Conservation (phyloP, 2,329 filamentous ascomycete species). For the Sporothrix brasiliensis region DNA sequence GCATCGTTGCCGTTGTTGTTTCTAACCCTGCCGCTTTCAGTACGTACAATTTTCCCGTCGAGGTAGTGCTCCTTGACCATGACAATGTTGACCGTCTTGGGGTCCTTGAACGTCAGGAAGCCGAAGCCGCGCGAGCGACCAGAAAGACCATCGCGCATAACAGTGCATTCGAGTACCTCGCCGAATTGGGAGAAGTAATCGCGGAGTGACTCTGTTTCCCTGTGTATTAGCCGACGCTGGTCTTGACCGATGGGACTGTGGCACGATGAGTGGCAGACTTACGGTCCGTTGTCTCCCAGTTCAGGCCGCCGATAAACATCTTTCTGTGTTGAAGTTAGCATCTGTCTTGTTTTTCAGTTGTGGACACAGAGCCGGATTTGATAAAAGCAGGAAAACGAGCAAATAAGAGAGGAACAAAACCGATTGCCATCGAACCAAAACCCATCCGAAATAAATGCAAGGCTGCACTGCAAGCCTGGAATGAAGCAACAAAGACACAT, state of each 20-base stretch:
- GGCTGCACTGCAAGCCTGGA: slow-evolving; percentile 10
- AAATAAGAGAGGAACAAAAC: not conserved
- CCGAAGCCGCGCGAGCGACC: slow-evolving; percentile 94
- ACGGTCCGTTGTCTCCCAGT: slow-evolving; percentile 86
- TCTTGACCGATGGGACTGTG: too few species aligned
- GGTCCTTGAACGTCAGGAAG: slow-evolving; percentile 96
- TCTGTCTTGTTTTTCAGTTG: not conserved
- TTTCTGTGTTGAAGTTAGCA: slow-evolving; percentile 62
- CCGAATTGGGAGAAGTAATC: slow-evolving; percentile 98
- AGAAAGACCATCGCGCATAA: slow-evolving; percentile 96
- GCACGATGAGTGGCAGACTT: slow-evolving; percentile 8
- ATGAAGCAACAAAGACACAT: not conserved
- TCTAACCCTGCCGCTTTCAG: not conserved
- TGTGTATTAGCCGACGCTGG: not conserved
- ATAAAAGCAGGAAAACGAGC: not conserved
- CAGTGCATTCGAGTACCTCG: slow-evolving; percentile 95
- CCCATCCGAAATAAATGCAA: not conserved
- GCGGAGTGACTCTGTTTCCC: slow-evolving; percentile 79
- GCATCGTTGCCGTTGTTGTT: not conserved
- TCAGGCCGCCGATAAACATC: slow-evolving; percentile 99
- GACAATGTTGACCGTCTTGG: slow-evolving; percentile 96
- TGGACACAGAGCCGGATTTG: not conserved
- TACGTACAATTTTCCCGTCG: slow-evolving; percentile 93
- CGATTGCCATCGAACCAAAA: not conserved
- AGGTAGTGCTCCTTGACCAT: slow-evolving; percentile 99